phyloP scores from a whole-genome alignment of 164 flowering plant species.

The Echeveria elegans region DNA sequence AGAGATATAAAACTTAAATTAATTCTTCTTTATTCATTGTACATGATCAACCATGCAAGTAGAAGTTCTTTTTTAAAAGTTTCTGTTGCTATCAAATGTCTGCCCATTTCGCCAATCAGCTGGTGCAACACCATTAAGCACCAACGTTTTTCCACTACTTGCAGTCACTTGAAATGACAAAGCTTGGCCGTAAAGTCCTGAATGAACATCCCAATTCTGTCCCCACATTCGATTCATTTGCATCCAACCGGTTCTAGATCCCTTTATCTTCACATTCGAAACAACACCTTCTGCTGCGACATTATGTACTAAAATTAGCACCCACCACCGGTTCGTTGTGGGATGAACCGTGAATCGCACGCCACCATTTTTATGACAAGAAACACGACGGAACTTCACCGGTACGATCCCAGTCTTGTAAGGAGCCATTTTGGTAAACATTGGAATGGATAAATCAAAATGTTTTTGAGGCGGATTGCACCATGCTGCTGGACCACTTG shows the following conservation, averaged over 20 bases:
- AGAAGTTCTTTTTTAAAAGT: background rate
- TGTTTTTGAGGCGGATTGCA: constrained; percentile 17
- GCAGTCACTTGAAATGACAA: constrained; percentile 19
- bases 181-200: constrained; percentile 1
- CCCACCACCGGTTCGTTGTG: background rate
- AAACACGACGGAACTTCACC: constrained; percentile 6
- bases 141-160: constrained; percentile 14
- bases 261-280: constrained; percentile 12
- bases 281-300: constrained; percentile 16
- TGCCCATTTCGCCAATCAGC: constrained; percentile 20
- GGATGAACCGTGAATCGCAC: constrained; percentile 3
- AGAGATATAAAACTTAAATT: no score
- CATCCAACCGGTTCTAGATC: constrained; percentile 12
- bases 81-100: constrained; percentile 15
- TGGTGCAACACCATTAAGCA: constrained; percentile 17
- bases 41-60: no score
- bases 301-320: constrained; percentile 10
- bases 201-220: constrained; percentile 7
- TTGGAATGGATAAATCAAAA: constrained; percentile 7
- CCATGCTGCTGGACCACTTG: constrained; percentile 1
- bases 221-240: constrained; percentile 14
- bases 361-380: background rate
- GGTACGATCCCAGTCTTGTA: constrained; percentile 19
- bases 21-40: no score
- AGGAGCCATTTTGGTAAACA: constrained; percentile 17